Base-by-base conservation (phyloP, 345 rosid genomes). In the Chamaenerion angustifolium region DNA sequence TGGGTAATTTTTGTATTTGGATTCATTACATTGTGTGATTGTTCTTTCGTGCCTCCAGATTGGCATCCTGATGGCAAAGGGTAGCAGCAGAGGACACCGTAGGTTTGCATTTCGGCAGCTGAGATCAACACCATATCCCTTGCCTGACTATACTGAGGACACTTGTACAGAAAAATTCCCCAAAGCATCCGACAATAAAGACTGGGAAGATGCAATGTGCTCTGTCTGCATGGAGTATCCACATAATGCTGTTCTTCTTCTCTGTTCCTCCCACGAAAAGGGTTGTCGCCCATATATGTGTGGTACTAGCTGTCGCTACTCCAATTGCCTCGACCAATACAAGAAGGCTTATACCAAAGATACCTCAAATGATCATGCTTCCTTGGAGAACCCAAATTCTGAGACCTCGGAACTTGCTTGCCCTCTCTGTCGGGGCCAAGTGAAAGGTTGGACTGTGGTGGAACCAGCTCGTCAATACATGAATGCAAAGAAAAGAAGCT, bases 221-320 rank as follows among this genome's bases (percentile, higher is more conserved):
- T 81, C 96, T 10, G 96, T 90, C 46, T 90, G 98, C 73, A 86
- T 90, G 88, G 98, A 90, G 68, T 79, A 73, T 57, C 98, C 98
- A 0, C 98, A 90, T 71, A 86, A 86, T 40, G 96, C 96, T 49
- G 98, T 90, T 66, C 96, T 90, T 64, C 85, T 90, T 42, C 88
- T 90, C 41, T 90, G 98, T 60, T 86, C 98, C 52, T 90, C 98
- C 45, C 79, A 90, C 58, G 94, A 90, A 68, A 90, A 86, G 63
- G 98, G 98, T 31, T 90, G 98, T 51, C 94, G 87, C 15, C 92
- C 98, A 52, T 90, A 79, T 64, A 90, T 90, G 98, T 90, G 98
- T 65, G 95, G 87, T 62, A 90, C 98, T 40, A 90, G 98, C 70
- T 86, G 77, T 57, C 80, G 95, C 0, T 90, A 81, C 58, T 90